Base-by-base conservation (phyloP, 495 filamentous ascomycete species). In the Hypoxylon crocopeplum region DNA sequence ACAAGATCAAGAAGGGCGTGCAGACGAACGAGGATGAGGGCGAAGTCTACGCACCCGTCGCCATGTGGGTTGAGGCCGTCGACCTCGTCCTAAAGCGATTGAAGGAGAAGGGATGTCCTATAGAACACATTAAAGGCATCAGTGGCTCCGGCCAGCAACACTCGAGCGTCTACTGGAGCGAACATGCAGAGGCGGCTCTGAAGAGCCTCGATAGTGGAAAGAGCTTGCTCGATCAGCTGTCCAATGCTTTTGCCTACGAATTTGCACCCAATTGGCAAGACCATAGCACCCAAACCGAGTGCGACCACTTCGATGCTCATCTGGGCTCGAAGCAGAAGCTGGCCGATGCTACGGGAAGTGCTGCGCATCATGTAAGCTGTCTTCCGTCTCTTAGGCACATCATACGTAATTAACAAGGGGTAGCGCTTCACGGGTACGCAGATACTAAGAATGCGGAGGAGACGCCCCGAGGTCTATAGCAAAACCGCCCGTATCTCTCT, bases 201-300 rank as follows among this genome's bases (percentile, higher is more conserved):
- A 71, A 64, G 6, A 78, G 62, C 12, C 75, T 98, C 17, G 79
- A 92, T 62, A 55, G 81, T 3, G 73, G 70, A 32, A 83, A 81
- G 69, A 64, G 76, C 1, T 75, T 93, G 17, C 82, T 91, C 32
- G 84, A 88, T 36, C 90, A 94, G 73, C 73, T 93, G n/a, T 62
- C 45, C 7, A 75, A 72, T 1, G 91, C 88, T 0, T 96, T 98
- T 69, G 89, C 91, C 5, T 89, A 95, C 71, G 87, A 88, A 6
- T 92, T 84, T 74, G 92, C 88, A 51, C 94, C 94, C 6, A 98
- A 98, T 74, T 98, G 94, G 94, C 94, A 98, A 73, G 94, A 98
- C 72, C 85, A 90, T 38, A 96, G 91, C 72, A 98, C 94, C 0
- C 92, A 97, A 77, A 77, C 78, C 42, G 89, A 98, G 71, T 97